Evolutionary conservation across 2,329 filamentous ascomycete genomes (phyloP).

Genomic region (Cladosporium sphaerospermum): DNA sequence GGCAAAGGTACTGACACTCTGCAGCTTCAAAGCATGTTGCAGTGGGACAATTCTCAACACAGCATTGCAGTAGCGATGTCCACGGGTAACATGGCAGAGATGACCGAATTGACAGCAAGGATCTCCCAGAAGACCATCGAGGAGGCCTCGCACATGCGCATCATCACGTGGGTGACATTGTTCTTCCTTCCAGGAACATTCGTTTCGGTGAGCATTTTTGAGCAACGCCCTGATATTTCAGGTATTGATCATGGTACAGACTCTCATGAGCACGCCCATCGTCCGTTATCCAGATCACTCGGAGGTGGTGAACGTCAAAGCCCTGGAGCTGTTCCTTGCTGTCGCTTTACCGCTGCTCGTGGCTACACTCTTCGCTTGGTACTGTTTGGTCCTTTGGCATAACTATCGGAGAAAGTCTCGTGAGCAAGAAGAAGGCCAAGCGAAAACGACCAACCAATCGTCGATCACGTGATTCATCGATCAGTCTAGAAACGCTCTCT

Average conservation of each 20-base stretch:
- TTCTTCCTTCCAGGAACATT: constrained; percentile 41
- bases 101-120: constrained; percentile 26
- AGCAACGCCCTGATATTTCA: background rate
- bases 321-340: constrained; percentile 29
- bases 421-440: no score
- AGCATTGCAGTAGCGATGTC: constrained; percentile 18
- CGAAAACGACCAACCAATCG: no score
- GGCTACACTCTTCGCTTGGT: constrained; percentile 32
- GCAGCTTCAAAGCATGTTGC: constrained; percentile 30
- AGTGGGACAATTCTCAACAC: constrained; percentile 31
- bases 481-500: no score
- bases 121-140: constrained; percentile 33
- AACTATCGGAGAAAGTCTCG: background rate
- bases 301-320: constrained; percentile 19
- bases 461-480: no score
- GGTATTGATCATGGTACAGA: constrained; percentile 21
- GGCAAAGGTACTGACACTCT: background rate
- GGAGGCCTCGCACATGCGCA: constrained; percentile 38
- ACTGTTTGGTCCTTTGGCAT: constrained; percentile 26
- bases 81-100: constrained; percentile 27
- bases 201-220: constrained; percentile 32
- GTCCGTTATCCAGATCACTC: constrained; percentile 15
- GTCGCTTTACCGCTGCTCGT: constrained; percentile 33
- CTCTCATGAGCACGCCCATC: constrained; percentile 39
- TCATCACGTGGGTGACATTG: constrained; percentile 38